A percentile compares a stretch with the other conserved stretches of the same genome.
These are phyloP conservation scores for Rhododendron ovatum DNA, from an alignment of 148 eudicot species.

Conservation along the genomic window DNA sequence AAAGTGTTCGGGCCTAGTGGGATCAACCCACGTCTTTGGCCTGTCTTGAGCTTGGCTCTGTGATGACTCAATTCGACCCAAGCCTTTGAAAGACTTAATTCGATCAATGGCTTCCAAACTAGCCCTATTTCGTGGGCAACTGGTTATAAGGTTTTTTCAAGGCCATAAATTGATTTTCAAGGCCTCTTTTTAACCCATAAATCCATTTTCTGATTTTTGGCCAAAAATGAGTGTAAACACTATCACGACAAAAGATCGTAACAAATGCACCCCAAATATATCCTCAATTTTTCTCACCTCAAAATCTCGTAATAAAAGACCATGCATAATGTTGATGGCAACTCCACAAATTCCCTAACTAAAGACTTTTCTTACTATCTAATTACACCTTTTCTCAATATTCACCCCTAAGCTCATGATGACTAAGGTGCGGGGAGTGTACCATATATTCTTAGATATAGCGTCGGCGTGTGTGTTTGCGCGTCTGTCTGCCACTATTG, in stretches of 20 bases:
- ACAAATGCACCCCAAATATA: background rate
- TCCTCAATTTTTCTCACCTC: background rate
- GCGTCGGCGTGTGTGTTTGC: background rate
- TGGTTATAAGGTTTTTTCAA: too few relatives aligned
- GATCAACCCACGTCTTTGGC: too few relatives aligned
- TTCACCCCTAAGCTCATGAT: background rate
- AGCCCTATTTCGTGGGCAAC: too few relatives aligned
- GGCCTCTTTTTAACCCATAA: too few relatives aligned
- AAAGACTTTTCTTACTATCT: background rate
- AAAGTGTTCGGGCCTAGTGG: too few relatives aligned
- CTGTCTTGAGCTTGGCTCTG: too few relatives aligned
- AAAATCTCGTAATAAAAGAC: background rate
- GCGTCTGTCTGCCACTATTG: background rate
- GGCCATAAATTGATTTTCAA: too few relatives aligned
- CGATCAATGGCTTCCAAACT: too few relatives aligned
- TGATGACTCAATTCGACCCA: too few relatives aligned
- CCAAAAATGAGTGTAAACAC: too few relatives aligned
- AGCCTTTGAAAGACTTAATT: too few relatives aligned
- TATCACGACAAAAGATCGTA: background rate
- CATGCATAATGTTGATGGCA: background rate
- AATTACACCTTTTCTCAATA: background rate
- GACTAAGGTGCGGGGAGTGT: background rate
- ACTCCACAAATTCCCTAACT: background rate
- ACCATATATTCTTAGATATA: background rate
- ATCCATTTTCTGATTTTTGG: too few relatives aligned